Evolutionary conservation across 73 alveolate species (phyloP).

Genomic region (Tetrahymena elliotti): DNA sequence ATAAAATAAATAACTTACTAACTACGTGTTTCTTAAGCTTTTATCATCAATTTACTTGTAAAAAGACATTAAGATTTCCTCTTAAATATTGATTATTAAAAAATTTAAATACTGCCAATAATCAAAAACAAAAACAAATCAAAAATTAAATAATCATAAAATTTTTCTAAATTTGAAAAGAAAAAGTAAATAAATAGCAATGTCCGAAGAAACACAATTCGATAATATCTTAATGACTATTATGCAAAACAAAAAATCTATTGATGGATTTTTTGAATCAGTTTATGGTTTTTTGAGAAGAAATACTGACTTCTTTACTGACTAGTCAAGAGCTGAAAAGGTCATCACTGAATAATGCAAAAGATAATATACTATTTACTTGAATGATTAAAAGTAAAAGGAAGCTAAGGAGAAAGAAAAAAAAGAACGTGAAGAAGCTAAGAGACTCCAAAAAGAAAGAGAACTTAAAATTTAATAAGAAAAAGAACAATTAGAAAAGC

Average conservation of each 20-base stretch:
- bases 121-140: background rate
- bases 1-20: background rate
- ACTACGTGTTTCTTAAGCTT: background rate
- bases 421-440: slow-evolving; percentile 56
- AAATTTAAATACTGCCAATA: background rate
- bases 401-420: slow-evolving; percentile 63
- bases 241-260: slow-evolving; percentile 84
- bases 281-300: slow-evolving; percentile 83
- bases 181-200: background rate
- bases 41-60: background rate
- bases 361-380: slow-evolving; percentile 34
- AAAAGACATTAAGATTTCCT: background rate
- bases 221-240: slow-evolving; percentile 94
- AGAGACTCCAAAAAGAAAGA: slow-evolving; percentile 36
- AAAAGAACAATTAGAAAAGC: background rate
- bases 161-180: background rate
- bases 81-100: background rate
- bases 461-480: background rate
- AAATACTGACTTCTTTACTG: slow-evolving; percentile 87
- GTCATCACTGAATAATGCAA: slow-evolving; percentile 41
- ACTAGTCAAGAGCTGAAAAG: slow-evolving; percentile 56
- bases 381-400: slow-evolving; percentile 55
- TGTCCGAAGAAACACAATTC: slow-evolving; percentile 58
- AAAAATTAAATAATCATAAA: background rate
- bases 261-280: slow-evolving; percentile 78